Conservation (phyloP, 2,329 filamentous ascomycete species). For the Aureobasidium sp. region DNA sequence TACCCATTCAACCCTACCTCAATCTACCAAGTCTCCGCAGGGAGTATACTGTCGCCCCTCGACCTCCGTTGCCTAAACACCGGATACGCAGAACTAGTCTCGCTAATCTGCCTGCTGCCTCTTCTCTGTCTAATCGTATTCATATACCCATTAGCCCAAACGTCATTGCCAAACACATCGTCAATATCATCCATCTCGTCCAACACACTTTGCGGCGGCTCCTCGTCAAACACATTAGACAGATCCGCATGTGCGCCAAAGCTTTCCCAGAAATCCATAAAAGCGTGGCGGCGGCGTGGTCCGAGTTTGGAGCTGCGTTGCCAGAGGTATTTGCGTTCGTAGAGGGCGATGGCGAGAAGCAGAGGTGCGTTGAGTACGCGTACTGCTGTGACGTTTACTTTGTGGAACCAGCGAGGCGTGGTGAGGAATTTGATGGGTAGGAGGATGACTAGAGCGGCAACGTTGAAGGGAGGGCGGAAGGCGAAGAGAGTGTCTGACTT, state of each 20-base stretch:
- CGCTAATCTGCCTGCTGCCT: constrained; percentile 11
- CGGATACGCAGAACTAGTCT: constrained; percentile 9
- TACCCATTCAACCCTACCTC: not conserved
- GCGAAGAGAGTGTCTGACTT: constrained; percentile 78
- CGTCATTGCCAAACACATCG: constrained; percentile 36
- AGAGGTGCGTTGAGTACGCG: constrained; percentile 68
- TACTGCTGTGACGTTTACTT: constrained; percentile 72
- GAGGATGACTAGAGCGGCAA: constrained; percentile 64
- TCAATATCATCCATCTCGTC: constrained; percentile 43
- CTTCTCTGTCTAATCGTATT: constrained; percentile 10
- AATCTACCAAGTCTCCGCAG: constrained; percentile 8
- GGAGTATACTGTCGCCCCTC: constrained; percentile 7
- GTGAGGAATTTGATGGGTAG: constrained; percentile 71
- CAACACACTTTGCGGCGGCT: constrained; percentile 51
- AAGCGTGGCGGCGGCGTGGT: constrained; percentile 33
- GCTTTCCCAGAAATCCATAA: constrained; percentile 53
- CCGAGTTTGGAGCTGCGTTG: constrained; percentile 28
- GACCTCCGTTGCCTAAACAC: constrained; percentile 7
- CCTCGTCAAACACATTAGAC: constrained; percentile 62
- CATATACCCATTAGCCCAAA: constrained; percentile 30
- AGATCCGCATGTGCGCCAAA: constrained; percentile 66
- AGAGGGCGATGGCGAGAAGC: constrained; percentile 60
- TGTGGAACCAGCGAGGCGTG: constrained; percentile 80
- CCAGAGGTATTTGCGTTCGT: constrained; percentile 66
- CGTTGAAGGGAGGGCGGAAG: constrained; percentile 76